Base-by-base conservation (phyloP, 2,329 filamentous ascomycete genomes). In the Diaporthe destruens region DNA sequence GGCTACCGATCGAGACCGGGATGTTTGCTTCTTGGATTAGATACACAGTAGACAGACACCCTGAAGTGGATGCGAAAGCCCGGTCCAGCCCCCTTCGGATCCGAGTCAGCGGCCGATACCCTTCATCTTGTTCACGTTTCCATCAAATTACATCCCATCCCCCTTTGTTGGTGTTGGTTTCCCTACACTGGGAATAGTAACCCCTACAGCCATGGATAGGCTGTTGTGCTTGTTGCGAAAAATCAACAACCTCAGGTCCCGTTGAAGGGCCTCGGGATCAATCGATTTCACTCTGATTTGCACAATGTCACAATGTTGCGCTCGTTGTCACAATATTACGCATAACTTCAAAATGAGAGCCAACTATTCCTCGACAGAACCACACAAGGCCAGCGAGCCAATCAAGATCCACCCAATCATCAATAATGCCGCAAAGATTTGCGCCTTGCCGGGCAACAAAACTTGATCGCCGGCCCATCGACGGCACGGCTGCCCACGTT, bases 1-100 rank as follows among this genome's bases (percentile, higher is more conserved):
- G 68, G 36, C 18, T 70, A 70, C 67, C 67, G 67, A 70, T 61
- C 67, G 67, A 49, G 55, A 61, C 42, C 44, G n/a, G 61, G 47
- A 53, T 54, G 44, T 23, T 49, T 53, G 57, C 55, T 61, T 70
- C 55, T 70, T 16, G 32, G 55, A 47, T 70, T 70, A 61, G 68
- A 70, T 61, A 61, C 34, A 53, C 44, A 53, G 29, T 29, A 29
- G 29, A 29, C 29, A 29, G 29, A 5, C 29, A 5, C 16, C 25
- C 44, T 18, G 51, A 34, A 59, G 55, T 59, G 49, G 42, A 29
- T 25, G 18, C 29, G 42, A 44, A 61, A 61, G 47, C 36, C 68
- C 55, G 32, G 34, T 42, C 29, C 56, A 53, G 47, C 34, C 39
- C 14, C 39, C 8, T 70, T 70, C 68, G 55, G 68, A 61, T 61